These are phyloP conservation scores for Penicillium angulare DNA, from an alignment of 495 filamentous ascomycete genomes.

Conservation along the genomic window DNA sequence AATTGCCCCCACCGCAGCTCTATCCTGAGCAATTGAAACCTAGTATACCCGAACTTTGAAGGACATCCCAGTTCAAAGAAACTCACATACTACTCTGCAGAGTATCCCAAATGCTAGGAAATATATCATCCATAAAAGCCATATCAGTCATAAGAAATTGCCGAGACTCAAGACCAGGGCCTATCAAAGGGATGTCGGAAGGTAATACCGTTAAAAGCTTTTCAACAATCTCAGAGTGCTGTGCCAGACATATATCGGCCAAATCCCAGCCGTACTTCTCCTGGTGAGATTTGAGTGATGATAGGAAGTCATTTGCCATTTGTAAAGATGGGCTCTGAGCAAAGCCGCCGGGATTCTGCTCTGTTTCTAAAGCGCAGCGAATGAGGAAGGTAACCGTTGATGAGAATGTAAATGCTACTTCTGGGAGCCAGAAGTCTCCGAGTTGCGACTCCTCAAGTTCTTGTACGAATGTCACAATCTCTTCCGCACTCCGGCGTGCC, in stretches of 20 bases:
- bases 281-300: conserved; percentile 5
- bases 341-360: no score
- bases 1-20: no score
- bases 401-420: conserved; percentile 27
- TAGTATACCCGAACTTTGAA: no score
- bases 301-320: conserved; percentile 12
- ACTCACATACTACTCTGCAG: no score
- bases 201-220: no score
- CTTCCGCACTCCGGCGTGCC: conserved; percentile 23
- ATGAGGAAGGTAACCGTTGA: conserved; percentile 33
- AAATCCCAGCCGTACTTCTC: conserved; percentile 18
- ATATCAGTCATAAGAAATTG: no score
- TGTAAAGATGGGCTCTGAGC: conserved; percentile 11
- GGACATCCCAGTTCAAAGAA: no score
- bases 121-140: no score
- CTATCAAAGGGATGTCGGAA: no score
- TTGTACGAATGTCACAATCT: conserved; percentile 33
- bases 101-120: no score
- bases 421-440: conserved; percentile 34
- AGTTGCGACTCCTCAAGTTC: conserved; percentile 28
- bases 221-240: conserved; percentile 12
- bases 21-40: no score
- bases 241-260: conserved; percentile 15
- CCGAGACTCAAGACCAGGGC: no score
- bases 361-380: conserved; percentile 17